Evolutionary conservation across 331 rosid genomes (phyloP).

Genomic region (Cucumis variabilis): DNA sequence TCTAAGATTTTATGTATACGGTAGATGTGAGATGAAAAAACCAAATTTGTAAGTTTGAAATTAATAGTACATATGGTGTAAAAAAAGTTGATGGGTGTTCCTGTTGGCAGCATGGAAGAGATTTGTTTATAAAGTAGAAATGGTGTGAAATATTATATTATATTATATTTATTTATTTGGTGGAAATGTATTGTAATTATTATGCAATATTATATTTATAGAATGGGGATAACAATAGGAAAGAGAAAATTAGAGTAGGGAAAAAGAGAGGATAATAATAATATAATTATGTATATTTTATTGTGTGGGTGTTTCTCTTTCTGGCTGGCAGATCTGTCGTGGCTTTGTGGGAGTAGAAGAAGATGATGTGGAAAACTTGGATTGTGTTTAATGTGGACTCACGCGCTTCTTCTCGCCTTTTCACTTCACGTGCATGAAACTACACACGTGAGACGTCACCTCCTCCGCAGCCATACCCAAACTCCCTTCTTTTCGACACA

Average conservation of each 20-base stretch:
- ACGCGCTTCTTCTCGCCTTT: not conserved
- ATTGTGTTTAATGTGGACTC: not conserved
- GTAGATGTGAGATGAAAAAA: too few relatives aligned
- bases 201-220: too few relatives aligned
- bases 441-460: not conserved
- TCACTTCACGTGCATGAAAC: not conserved
- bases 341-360: not conserved
- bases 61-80: too few relatives aligned
- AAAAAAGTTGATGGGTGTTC: too few relatives aligned
- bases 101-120: too few relatives aligned
- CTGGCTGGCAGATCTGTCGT: not conserved
- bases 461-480: not conserved
- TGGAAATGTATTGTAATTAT: too few relatives aligned
- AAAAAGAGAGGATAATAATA: not conserved
- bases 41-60: too few relatives aligned
- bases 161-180: too few relatives aligned
- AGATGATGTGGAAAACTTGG: not conserved
- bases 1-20: too few relatives aligned
- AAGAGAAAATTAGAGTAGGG: not conserved
- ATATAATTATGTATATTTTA: too few relatives aligned
- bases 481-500: not conserved
- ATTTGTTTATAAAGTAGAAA: too few relatives aligned
- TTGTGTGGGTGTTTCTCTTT: not conserved
- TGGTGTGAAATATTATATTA: too few relatives aligned
- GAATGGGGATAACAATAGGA: not conserved